phyloP scores from a whole-genome alignment of 2,329 filamentous ascomycete genomes.

The Cordyceps cateniannulata region DNA sequence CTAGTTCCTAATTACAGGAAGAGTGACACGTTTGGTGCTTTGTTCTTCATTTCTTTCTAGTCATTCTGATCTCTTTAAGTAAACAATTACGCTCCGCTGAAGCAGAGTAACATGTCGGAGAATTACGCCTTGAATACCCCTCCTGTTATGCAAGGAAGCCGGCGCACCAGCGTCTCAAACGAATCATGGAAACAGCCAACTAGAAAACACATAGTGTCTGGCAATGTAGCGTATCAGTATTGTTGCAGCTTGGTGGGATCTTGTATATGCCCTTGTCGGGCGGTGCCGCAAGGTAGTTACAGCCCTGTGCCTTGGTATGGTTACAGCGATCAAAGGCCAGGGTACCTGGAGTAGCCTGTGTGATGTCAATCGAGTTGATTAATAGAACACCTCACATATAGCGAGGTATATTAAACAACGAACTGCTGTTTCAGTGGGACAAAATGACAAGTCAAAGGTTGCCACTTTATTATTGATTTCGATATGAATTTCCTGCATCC shows the following conservation, averaged over 20 bases:
- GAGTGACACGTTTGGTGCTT: no score
- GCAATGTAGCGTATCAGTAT: neutral
- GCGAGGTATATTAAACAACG: no score
- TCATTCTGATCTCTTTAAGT: no score
- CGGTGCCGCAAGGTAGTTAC: neutral
- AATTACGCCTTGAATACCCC: no score
- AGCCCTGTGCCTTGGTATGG: neutral
- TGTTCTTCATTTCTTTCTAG: no score
- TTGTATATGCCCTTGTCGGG: neutral
- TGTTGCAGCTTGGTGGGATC: neutral
- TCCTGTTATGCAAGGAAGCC: neutral
- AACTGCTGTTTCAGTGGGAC: no score
- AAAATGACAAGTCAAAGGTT: no score
- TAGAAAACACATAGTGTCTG: neutral
- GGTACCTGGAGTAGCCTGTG: neutral
- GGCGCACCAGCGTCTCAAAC: neutral
- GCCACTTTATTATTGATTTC: no score
- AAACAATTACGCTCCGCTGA: no score
- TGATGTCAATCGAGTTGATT: neutral
- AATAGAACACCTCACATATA: neutral
- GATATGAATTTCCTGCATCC: no score
- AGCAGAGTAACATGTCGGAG: no score
- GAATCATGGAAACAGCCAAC: neutral
- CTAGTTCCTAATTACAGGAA: no score
- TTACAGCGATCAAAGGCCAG: neutral